Conservation (phyloP, 805 yeast genomes). For the Diddensiella santjacobensis region DNA sequence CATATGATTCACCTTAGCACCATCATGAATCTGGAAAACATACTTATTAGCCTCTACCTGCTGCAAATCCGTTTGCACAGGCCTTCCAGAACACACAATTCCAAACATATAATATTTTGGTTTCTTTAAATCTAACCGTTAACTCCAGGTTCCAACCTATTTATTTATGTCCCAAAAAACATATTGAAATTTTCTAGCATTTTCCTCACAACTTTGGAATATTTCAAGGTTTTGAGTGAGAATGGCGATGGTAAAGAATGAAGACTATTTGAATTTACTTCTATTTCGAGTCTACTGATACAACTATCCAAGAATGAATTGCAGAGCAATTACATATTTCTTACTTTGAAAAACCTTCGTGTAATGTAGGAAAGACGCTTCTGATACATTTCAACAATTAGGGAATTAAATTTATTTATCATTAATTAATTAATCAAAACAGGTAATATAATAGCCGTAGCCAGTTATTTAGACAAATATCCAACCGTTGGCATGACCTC, state of each 20-base stretch:
- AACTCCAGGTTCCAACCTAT: not conserved
- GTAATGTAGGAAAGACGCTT: constrained; percentile 26
- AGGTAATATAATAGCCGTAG: not conserved
- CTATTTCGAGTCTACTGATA: constrained; percentile 14
- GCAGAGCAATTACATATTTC: constrained; percentile 27
- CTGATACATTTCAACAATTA: constrained; percentile 18
- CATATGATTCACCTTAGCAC: constrained; percentile 67
- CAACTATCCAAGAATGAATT: constrained; percentile 22
- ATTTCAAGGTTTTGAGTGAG: no score
- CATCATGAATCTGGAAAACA: constrained; percentile 58
- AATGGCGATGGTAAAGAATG: no score
- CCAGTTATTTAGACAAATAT: constrained; percentile 2
- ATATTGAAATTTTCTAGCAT: not conserved
- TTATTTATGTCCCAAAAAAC: not conserved
- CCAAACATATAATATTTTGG: constrained; percentile 1
- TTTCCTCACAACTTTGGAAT: not conserved
- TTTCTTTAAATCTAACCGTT: not conserved
- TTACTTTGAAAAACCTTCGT: constrained; percentile 16
- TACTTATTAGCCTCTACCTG: constrained; percentile 70
- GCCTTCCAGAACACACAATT: constrained; percentile 5
- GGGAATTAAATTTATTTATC: not conserved
- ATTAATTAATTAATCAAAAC: not conserved
- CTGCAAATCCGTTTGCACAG: constrained; percentile 36
- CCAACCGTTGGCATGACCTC: constrained; percentile 25
- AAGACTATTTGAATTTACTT: not conserved